These are phyloP conservation scores for Eruca vesicaria DNA, from an alignment of 441 rosid genomes.

Conservation along the genomic window DNA sequence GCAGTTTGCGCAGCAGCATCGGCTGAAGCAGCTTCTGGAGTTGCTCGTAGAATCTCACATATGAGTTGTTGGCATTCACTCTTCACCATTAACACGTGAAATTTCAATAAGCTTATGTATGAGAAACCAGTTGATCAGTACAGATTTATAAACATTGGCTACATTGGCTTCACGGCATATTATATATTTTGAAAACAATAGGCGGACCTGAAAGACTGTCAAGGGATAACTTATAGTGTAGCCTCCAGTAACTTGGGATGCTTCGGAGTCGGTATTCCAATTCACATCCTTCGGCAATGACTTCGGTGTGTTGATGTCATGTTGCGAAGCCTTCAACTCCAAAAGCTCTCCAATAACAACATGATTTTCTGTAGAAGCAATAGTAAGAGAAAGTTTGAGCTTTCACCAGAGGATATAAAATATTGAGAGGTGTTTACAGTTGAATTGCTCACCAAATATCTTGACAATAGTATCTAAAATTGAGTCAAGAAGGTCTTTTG, in stretches of 20 bases:
- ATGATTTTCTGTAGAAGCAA: slow-evolving; percentile 72
- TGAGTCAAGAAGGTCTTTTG: slow-evolving; percentile 92
- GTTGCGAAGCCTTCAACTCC: slow-evolving; percentile 69
- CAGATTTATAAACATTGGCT: slow-evolving; percentile 5
- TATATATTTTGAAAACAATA: slow-evolving; percentile 7
- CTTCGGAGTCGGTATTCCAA: slow-evolving; percentile 79
- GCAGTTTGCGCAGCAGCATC: slow-evolving; percentile 99
- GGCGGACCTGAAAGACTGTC: slow-evolving; percentile 84
- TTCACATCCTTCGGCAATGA: slow-evolving; percentile 56
- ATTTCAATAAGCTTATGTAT: slow-evolving; percentile 21
- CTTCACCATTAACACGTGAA: slow-evolving; percentile 41
- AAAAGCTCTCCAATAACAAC: slow-evolving; percentile 92
- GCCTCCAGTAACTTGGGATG: slow-evolving; percentile 91
- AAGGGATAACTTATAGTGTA: slow-evolving; percentile 88
- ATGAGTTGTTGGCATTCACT: slow-evolving; percentile 99
- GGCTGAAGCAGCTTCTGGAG: slow-evolving; percentile 98
- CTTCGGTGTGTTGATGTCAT: slow-evolving; percentile 67
- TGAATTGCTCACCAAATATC: slow-evolving; percentile 74
- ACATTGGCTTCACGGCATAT: slow-evolving; percentile 8
- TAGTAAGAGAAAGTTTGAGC: slow-evolving; percentile 25
- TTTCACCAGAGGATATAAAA: slow-evolving; percentile 23
- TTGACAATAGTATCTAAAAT: slow-evolving; percentile 75
- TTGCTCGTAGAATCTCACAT: slow-evolving; percentile 97
- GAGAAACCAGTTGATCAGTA: slow-evolving; percentile 13
- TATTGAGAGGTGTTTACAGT: slow-evolving; percentile 12